Percentiles rank a stretch among this genome's conserved stretches.
phyloP scores from a whole-genome alignment of 805 yeast genomes.

The Saccharomycopsis selenospora region DNA sequence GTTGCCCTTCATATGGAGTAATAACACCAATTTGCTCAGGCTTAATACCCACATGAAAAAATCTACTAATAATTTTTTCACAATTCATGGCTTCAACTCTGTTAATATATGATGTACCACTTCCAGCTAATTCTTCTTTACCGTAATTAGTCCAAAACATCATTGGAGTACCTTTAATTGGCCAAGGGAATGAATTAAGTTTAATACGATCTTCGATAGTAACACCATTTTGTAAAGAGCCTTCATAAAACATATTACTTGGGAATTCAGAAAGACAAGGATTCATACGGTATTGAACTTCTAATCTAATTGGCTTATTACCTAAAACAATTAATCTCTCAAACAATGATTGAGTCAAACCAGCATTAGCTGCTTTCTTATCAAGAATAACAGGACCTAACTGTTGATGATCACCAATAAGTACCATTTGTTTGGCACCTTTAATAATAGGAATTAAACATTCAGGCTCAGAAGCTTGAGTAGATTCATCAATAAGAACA shows the following conservation, averaged over 20 bases:
- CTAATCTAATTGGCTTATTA: constrained; percentile 76
- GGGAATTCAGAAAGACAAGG: constrained; percentile 84
- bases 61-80: constrained; percentile 64
- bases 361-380: constrained; percentile 76
- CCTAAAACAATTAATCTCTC: constrained; percentile 80
- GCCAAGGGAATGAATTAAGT: constrained; percentile 81
- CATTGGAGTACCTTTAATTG: constrained; percentile 77
- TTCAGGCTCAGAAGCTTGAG: constrained; percentile 93
- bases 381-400: constrained; percentile 86
- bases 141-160: constrained; percentile 92
- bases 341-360: constrained; percentile 77
- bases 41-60: constrained; percentile 68
- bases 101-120: constrained; percentile 77
- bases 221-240: constrained; percentile 86
- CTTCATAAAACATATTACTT: constrained; percentile 88
- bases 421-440: constrained; percentile 81
- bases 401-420: constrained; percentile 96
- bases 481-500: constrained; percentile 85
- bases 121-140: constrained; percentile 76
- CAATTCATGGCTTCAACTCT: constrained; percentile 86
- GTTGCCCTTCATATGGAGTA: constrained; percentile 92
- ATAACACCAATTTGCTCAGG: constrained; percentile 86
- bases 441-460: constrained; percentile 80
- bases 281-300: constrained; percentile 93
- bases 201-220: constrained; percentile 61